These are phyloP conservation scores for Rhynchosporium agropyri DNA, from an alignment of 2,329 filamentous ascomycete genomes.

Conservation along the genomic window DNA sequence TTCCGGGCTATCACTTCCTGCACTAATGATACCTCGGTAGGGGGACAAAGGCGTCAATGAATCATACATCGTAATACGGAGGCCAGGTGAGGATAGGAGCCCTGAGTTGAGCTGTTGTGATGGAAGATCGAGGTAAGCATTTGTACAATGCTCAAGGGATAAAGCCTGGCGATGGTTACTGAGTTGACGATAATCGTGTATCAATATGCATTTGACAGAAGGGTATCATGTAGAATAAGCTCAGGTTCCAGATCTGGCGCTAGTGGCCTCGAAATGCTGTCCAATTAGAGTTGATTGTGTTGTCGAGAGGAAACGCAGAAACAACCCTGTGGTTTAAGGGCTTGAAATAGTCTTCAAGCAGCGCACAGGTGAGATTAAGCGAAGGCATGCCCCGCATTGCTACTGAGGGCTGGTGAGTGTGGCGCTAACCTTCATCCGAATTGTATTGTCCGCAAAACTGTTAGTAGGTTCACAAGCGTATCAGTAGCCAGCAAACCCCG, in stretches of 20 bases:
- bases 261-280: not conserved
- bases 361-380: not conserved
- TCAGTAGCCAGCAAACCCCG: no score
- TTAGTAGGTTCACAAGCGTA: no score
- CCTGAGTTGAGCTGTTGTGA: conserved; percentile 4
- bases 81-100: not conserved
- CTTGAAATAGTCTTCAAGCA: not conserved
- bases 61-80: not conserved
- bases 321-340: not conserved
- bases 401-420: no score
- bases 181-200: conserved; percentile 5
- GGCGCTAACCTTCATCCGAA: no score
- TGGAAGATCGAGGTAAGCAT: conserved; percentile 2
- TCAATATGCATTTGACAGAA: not conserved
- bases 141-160: not conserved
- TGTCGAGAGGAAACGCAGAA: conserved; percentile 5
- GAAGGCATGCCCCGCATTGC: conserved; percentile 4
- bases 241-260: not conserved
- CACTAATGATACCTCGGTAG: not conserved
- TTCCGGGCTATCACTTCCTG: not conserved
- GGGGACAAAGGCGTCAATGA: not conserved
- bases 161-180: conserved; percentile 1
- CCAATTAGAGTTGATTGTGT: not conserved
- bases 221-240: not conserved
- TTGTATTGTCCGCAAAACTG: no score